These are phyloP conservation scores for Suhomyces sp. DNA, from an alignment of 805 yeast species.

Conservation along the genomic window DNA sequence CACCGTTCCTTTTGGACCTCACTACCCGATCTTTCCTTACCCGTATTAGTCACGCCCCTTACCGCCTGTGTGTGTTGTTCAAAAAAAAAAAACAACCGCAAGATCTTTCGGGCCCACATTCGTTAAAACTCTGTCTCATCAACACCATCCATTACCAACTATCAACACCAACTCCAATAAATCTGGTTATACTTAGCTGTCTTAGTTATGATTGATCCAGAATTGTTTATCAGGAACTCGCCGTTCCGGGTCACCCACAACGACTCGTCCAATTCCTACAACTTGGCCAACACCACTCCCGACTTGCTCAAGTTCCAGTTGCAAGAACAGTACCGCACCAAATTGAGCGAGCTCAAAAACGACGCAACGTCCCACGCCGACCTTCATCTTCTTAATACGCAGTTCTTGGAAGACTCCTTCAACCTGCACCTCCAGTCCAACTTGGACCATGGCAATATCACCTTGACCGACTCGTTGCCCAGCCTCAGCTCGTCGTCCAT, in stretches of 20 bases:
- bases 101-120: neutral
- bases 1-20: neutral
- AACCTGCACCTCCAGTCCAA: constrained; percentile 32
- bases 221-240: constrained; percentile 32
- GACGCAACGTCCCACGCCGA: constrained; percentile 1
- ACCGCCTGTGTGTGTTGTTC: neutral
- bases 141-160: neutral
- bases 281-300: constrained; percentile 38
- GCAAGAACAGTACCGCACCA: constrained; percentile 35
- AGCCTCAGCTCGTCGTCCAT: constrained; percentile 14
- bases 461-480: constrained; percentile 9
- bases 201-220: constrained; percentile 33
- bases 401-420: constrained; percentile 28
- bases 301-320: constrained; percentile 43
- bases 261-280: constrained; percentile 22
- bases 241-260: constrained; percentile 34
- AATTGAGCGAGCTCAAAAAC: constrained; percentile 14
- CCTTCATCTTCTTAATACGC: constrained; percentile 15
- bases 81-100: neutral
- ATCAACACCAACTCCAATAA: neutral
- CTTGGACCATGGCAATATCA: constrained; percentile 25
- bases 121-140: neutral
- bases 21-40: neutral
- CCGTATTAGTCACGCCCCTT: neutral
- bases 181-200: neutral